Base-by-base conservation (phyloP, 352 stramenopile genomes). In the Pythium phragmiticola region DNA sequence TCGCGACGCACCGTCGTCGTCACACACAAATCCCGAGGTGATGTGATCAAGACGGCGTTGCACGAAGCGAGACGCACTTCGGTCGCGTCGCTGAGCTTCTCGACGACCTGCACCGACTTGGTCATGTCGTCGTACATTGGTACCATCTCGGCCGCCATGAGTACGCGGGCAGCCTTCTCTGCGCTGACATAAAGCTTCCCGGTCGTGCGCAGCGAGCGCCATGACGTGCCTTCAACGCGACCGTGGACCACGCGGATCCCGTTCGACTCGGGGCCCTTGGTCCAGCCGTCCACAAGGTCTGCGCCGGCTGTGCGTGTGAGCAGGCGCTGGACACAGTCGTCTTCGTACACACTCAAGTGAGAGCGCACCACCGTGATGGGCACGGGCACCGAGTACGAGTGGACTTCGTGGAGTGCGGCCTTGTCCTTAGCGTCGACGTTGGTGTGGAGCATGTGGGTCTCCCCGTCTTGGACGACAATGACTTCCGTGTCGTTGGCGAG, bases 91-190 rank as follows among this genome's bases (percentile, higher is more conserved):
- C 73, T 88, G 36, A 90, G 70, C 53, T 80, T 82, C 60, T 94
- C 79, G 36, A 94, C 37, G 4, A 76, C 26, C 36, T 71, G 72
- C 4, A 89, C 78, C 26, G 88, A 73, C 67, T 84, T 84, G 12
- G 82, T 92, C 77, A 90, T 89, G 21, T 92, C 84, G 52, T 94
- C 84, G 36, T 83, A 89, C 57, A 81, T 85, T 11, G 82, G 82
- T 17, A 88, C 76, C 71, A 83, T 83, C 28, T 88, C 71, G 34
- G 70, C 60, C 21, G 72, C 54, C 55, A 80, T 75, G 34, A 94
- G 73, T 36, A 89, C 72, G 19, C 65, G 45, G 11, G 79, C 79
- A 12, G 80, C 80, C 51, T 84, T 79, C 13, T 75, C 69, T n/a
- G 80, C 77, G 51, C 73, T 84, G 41, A 89, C 82, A 47, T 75